Evolutionary conservation across 768 basidiomycete genomes (phyloP), one percentile per base, ranked within the genome.

Genomic region (Phylloporus rhodoxanthus): DNA sequence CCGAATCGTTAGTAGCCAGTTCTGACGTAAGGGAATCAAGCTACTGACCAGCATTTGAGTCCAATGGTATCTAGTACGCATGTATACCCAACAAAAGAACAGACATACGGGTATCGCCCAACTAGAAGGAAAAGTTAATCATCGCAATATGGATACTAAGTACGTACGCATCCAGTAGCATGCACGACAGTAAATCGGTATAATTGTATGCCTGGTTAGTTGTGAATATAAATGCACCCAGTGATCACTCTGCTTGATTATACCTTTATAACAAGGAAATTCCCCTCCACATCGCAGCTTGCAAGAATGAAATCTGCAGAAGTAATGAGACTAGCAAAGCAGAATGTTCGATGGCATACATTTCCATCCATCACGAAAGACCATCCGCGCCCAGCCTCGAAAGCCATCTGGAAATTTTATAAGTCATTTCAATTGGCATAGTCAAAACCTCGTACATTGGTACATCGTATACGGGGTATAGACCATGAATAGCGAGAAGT

Each of bases 391-490:
- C 91, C 90, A 93, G 17, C 90, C 91, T 58, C 77, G 81, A 51
- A 86, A 74, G n/a, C 89, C 89, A 60, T 93, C 89, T 91, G 55
- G 8, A 20, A 44, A 17, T 19, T 32, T 34, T 5, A 23, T 37
- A 15, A 52, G 45, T 46, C 28, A 29, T 37, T 32, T 43, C 39
- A n/a, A 29, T 10, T 0, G 40, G 42, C 19, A 45, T 19, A 15
- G 20, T 26, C 19, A 19, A 23, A 33, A 37, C 6, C 4, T 63
- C 86, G 47, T 57, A 91, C 88, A 93, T 71, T 81, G 74, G 64
- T 90, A 91, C 29, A 93, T 87, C 32, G 91, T 93, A 71, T 90
- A 92, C 0, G 91, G 91, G 20, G 91, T 91, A 63, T 91, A 93
- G 47, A 81, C 68, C 23, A 75, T 40, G 64, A 86, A 87, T 20